Evolutionary conservation across 495 filamentous ascomycete genomes (phyloP), one percentile per base, ranked within the genome.

Genomic region (Aspergillus indologenus): DNA sequence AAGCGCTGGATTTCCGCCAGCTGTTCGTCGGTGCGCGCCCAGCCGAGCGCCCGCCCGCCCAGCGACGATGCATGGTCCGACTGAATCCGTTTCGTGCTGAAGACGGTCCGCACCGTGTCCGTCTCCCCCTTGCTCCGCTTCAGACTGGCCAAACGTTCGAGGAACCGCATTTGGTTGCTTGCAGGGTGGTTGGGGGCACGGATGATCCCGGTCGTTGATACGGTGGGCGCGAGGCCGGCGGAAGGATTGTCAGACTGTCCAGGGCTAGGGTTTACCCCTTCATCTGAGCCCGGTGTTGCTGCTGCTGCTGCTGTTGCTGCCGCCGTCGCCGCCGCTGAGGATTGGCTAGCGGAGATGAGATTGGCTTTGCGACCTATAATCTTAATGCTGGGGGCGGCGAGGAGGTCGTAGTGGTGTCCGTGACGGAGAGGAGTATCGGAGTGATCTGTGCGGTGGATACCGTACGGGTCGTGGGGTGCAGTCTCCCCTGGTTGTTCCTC

Each of bases 341-440:
- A 34, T 44, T 47, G n/a, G 53, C 40, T 31, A 21, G 57, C 2
- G 14, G 75, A 71, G 45, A 70, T 68, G 46, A 80, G 64, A 40
- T 75, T 72, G 12, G 75, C 70, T 40, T 76, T 78, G 55, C 74
- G 74, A 34, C 72, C 79, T 5, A 77, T 53, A 21, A 83, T 74
- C 63, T 79, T 81, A 24, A 80, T 75, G 44, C 71, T 72, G 63
- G 83, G 85, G 40, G 85, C 82, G 15, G 81, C 84, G 15, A 92
- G 67, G 6, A 91, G 75, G 59, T 87, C 81, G 22, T 86, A 85
- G 50, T 77, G 70, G 44, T 80, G 68, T 57, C 70, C 66, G 52
- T 61, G 57, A 29, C 62, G 67, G 58, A 83, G 66, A 66, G 79
- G 55, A 62, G 73, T 20, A 71, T 61, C 18, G 51, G 44, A 18